Conservation (phyloP, 2,329 filamentous ascomycete species). For the Scolecobasidium constrictum region DNA sequence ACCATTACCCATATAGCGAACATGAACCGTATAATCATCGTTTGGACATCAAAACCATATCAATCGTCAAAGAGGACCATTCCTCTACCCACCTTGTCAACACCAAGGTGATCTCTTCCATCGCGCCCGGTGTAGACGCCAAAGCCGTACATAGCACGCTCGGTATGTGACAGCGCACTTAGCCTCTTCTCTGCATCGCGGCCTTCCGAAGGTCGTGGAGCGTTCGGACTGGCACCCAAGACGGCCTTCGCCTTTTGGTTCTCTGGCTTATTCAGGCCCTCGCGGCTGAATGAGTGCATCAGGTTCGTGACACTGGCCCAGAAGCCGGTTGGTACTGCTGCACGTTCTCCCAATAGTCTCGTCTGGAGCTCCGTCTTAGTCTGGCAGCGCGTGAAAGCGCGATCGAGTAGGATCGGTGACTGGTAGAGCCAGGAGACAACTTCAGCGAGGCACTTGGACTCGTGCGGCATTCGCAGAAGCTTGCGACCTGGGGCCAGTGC, state of each 20-base stretch:
- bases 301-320: slow-evolving; percentile 8
- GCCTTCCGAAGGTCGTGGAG: not conserved
- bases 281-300: not conserved
- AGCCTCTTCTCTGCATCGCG: slow-evolving; percentile 8
- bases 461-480: slow-evolving; percentile 60
- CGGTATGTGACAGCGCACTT: slow-evolving; percentile 10
- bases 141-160: slow-evolving; percentile 37
- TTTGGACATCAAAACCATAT: too few species aligned
- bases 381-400: slow-evolving; percentile 57
- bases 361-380: slow-evolving; percentile 59
- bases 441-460: slow-evolving; percentile 61
- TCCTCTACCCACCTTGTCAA: slow-evolving; percentile 40
- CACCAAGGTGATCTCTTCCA: slow-evolving; percentile 47
- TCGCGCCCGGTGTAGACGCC: slow-evolving; percentile 47
- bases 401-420: slow-evolving; percentile 59
- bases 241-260: not conserved
- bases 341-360: slow-evolving; percentile 45
- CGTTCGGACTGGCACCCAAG: not conserved
- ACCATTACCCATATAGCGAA: too few species aligned
- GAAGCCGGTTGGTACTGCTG: slow-evolving; percentile 13
- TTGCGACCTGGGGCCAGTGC: slow-evolving; percentile 47
- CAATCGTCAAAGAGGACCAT: slow-evolving; percentile 15
- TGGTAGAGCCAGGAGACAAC: slow-evolving; percentile 68
- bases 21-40: too few species aligned
- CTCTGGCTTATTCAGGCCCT: not conserved